These are phyloP conservation scores for Daldinia sp. DNA, from an alignment of 2,329 filamentous ascomycete species.

Conservation along the genomic window DNA sequence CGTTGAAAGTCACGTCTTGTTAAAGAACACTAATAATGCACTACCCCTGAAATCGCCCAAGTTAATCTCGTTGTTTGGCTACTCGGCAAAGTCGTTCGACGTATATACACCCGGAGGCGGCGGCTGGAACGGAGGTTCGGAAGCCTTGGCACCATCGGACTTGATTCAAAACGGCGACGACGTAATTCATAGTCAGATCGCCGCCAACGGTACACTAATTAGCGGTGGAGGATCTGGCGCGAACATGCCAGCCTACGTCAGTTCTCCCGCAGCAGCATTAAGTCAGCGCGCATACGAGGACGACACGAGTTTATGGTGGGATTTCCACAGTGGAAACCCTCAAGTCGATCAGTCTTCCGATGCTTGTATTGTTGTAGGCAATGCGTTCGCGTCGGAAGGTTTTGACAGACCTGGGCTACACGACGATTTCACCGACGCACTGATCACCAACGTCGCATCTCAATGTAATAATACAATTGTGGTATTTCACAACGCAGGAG, in stretches of 20 bases:
- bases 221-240: slow-evolving; percentile 43
- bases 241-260: slow-evolving; percentile 50
- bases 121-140: slow-evolving; percentile 45
- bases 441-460: slow-evolving; percentile 59
- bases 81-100: slow-evolving; percentile 61
- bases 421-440: slow-evolving; percentile 64
- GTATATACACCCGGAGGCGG: slow-evolving; percentile 48
- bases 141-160: slow-evolving; percentile 32
- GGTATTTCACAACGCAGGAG: slow-evolving; percentile 69
- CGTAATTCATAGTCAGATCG: slow-evolving; percentile 48
- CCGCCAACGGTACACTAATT: slow-evolving; percentile 55
- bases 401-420: slow-evolving; percentile 63
- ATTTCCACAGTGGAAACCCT: slow-evolving; percentile 53
- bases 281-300: slow-evolving; percentile 55
- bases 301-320: slow-evolving; percentile 56
- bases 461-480: slow-evolving; percentile 67
- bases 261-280: slow-evolving; percentile 53
- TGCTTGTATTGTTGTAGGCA: slow-evolving; percentile 67
- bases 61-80: slow-evolving; percentile 66
- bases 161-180: slow-evolving; percentile 35
- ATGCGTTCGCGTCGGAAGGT: slow-evolving; percentile 70
- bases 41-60: slow-evolving; percentile 62
- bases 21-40: slow-evolving; percentile 66
- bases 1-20: slow-evolving; percentile 67
- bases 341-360: slow-evolving; percentile 55